Evolutionary conservation across 2,329 filamentous ascomycete genomes (phyloP).

Genomic region (Ustulina deusta): DNA sequence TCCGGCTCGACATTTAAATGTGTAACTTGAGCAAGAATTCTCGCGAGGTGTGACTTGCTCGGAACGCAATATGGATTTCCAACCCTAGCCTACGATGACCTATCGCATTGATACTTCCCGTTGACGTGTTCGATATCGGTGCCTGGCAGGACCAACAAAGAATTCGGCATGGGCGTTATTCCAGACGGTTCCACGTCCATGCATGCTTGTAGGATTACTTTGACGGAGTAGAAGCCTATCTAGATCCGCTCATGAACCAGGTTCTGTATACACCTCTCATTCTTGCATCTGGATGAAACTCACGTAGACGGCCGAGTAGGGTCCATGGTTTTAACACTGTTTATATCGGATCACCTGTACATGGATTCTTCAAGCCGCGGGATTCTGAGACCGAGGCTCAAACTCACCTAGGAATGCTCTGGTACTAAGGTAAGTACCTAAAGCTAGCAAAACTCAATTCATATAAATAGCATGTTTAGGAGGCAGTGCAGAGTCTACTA

Average conservation of each 20-base stretch:
- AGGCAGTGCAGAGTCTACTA: too few relatives aligned
- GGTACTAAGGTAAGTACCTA: not conserved
- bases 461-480: not conserved
- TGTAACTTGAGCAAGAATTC: not conserved
- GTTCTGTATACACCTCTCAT: not conserved
- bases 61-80: not conserved
- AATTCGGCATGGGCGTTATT: not conserved
- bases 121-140: not conserved
- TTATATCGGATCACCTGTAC: not conserved
- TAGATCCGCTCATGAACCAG: not conserved
- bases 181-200: not conserved
- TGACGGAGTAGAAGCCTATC: not conserved
- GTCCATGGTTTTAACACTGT: slow-evolving; percentile 32
- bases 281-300: not conserved
- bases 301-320: not conserved
- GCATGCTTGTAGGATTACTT: not conserved
- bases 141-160: not conserved
- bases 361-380: not conserved
- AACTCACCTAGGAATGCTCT: not conserved
- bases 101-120: slow-evolving; percentile 2
- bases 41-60: not conserved
- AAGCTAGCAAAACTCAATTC: slow-evolving; percentile 8
- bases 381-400: not conserved
- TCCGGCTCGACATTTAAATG: not conserved
- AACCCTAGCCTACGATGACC: not conserved